These are phyloP conservation scores for Spatholobus suberectus DNA, from an alignment of 306 rosid species.

Conservation along the genomic window DNA sequence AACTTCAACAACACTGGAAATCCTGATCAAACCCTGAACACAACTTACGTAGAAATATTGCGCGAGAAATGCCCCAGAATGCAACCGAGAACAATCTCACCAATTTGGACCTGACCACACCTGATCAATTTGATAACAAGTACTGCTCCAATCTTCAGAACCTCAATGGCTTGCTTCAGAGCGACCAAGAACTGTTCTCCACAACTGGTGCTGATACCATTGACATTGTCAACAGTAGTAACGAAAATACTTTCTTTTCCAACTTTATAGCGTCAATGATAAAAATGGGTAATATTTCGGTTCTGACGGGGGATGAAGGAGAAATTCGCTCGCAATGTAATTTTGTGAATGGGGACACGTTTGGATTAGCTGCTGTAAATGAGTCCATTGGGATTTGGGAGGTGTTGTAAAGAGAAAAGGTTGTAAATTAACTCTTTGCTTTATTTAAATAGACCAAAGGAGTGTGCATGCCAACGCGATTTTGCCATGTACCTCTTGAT, in stretches of 20 bases:
- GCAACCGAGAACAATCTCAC: background rate
- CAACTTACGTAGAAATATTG: background rate
- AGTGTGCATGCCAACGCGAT: background rate
- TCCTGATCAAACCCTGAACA: conserved; percentile 40
- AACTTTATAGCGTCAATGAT: conserved; percentile 30
- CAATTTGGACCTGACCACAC: conserved; percentile 38
- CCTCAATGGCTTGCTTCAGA: conserved; percentile 33
- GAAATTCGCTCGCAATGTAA: conserved; percentile 43
- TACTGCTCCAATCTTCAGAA: conserved; percentile 39
- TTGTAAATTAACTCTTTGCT: background rate
- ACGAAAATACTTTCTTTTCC: conserved; percentile 18
- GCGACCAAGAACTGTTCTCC: conserved; percentile 47
- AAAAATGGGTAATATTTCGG: conserved; percentile 43
- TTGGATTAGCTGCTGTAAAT: background rate
- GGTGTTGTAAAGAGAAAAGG: too few species aligned
- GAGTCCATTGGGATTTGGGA: background rate
- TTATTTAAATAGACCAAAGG: background rate
- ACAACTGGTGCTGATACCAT: conserved; percentile 40
- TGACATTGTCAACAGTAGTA: conserved; percentile 9
- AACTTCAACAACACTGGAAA: conserved; percentile 28
- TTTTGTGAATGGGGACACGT: conserved; percentile 17
- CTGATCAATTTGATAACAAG: conserved; percentile 30
- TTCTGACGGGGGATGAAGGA: conserved; percentile 23
- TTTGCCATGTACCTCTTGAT: background rate
- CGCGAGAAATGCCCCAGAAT: conserved; percentile 4